A percentile compares a stretch with the other conserved stretches of the same genome.
Conservation (phyloP, 192 early-diverging fungal species). For the Spizellomyces sp. region DNA sequence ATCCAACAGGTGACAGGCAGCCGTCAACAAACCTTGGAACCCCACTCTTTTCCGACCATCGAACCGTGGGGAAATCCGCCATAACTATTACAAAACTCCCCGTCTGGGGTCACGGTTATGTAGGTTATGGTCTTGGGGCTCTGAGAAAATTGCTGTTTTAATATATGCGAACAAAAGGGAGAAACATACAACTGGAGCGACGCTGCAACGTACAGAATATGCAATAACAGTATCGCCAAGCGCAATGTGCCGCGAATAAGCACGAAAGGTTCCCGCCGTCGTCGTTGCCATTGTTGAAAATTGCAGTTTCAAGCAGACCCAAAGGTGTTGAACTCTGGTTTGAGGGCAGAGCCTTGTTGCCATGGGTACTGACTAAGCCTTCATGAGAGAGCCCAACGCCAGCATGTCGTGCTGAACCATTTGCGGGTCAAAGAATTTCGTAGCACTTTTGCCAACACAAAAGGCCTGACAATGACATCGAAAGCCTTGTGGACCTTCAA, state of each 20-base stretch:
- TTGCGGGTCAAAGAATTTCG: too few species aligned
- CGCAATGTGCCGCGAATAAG: conserved; percentile 53
- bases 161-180: too few species aligned
- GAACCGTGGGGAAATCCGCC: conserved; percentile 79
- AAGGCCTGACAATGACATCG: too few species aligned
- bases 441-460: too few species aligned
- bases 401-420: too few species aligned
- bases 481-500: too few species aligned
- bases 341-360: too few species aligned
- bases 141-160: conserved; percentile 38
- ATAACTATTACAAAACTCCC: conserved; percentile 73
- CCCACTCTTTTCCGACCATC: conserved; percentile 88
- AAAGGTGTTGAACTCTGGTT: not conserved
- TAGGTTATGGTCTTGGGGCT: conserved; percentile 71
- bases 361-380: too few species aligned
- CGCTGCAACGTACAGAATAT: conserved; percentile 60
- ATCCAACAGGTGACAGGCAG: not conserved
- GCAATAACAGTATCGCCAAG: conserved; percentile 79
- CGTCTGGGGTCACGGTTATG: conserved; percentile 61
- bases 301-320: not conserved
- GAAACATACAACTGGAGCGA: not conserved
- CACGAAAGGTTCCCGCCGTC: conserved; percentile 13
- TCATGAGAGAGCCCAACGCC: too few species aligned
- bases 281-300: not conserved
- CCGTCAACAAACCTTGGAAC: conserved; percentile 60